These are phyloP conservation scores for Gaultheria prostrata DNA, from an alignment of 148 eudicot species.

Conservation along the genomic window DNA sequence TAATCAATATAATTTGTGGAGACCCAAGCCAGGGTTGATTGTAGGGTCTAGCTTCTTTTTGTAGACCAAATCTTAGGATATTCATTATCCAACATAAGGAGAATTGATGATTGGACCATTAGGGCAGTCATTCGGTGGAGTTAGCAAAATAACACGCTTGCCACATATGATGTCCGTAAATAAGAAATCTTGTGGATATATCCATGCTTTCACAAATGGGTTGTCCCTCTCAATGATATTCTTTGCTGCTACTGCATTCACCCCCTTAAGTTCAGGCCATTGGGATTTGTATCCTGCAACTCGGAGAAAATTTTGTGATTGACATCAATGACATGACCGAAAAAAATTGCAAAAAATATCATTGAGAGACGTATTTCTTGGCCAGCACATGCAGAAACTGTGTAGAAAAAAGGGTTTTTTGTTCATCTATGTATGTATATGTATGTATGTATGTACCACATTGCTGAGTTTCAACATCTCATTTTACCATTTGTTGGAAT, in stretches of 20 bases:
- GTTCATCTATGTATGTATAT: background rate
- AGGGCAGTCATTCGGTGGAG: background rate
- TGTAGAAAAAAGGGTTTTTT: background rate
- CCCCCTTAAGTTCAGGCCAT: constrained; percentile 2
- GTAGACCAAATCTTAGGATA: background rate
- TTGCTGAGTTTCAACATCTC: background rate
- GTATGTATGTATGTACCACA: background rate
- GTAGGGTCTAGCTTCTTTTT: background rate
- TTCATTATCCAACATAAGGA: background rate
- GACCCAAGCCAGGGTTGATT: background rate
- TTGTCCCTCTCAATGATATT: background rate
- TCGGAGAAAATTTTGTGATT: background rate
- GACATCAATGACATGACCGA: background rate
- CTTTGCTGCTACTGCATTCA: background rate
- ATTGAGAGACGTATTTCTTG: background rate
- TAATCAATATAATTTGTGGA: background rate
- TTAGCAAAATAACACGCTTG: background rate
- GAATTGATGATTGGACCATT: background rate
- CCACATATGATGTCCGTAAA: background rate
- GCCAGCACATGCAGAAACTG: background rate
- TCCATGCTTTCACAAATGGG: background rate
- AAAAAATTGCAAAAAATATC: background rate
- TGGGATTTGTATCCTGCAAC: background rate
- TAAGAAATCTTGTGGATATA: background rate
- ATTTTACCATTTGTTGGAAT: background rate